A percentile compares a stretch with the other conserved stretches of the same genome.
These are phyloP conservation scores for Rosa chinensis DNA, from an alignment of 306 rosid genomes.

Conservation along the genomic window DNA sequence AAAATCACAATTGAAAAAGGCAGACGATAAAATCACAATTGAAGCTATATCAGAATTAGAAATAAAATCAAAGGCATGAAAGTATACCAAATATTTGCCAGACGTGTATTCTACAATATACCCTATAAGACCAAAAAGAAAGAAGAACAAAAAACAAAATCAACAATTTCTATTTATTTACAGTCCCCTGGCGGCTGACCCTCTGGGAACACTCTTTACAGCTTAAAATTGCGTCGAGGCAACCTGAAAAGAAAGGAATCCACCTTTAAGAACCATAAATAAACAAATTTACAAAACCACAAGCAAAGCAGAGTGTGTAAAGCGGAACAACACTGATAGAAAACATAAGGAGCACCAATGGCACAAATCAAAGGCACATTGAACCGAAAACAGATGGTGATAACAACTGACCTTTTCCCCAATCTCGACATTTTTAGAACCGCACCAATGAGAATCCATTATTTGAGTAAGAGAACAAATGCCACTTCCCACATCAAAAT, in stretches of 20 bases:
- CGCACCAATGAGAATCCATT: constrained; percentile 43
- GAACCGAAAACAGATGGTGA: background rate
- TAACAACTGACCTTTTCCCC: constrained; percentile 48
- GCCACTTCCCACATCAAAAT: constrained; percentile 52
- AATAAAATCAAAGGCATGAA: constrained; percentile 23
- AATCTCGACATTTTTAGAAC: constrained; percentile 34
- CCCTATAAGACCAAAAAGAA: constrained; percentile 45
- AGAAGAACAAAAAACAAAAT: constrained; percentile 17
- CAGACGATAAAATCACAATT: background rate
- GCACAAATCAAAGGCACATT: background rate
- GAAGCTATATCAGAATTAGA: background rate
- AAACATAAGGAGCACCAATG: background rate
- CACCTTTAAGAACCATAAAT: constrained; percentile 2
- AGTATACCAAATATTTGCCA: constrained; percentile 35
- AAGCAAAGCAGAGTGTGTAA: background rate
- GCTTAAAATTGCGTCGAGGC: constrained; percentile 47
- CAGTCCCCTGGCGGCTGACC: constrained; percentile 48
- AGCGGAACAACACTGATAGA: background rate
- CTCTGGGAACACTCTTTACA: constrained; percentile 42
- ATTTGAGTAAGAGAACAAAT: constrained; percentile 44
- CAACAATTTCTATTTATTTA: constrained; percentile 67
- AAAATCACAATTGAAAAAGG: background rate
- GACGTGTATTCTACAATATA: constrained; percentile 45
- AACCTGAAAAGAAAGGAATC: constrained; percentile 33
- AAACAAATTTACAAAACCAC: background rate